These are phyloP conservation scores for Jaminaea rosea DNA, from an alignment of 1,284 basidiomycete species.

Conservation along the genomic window DNA sequence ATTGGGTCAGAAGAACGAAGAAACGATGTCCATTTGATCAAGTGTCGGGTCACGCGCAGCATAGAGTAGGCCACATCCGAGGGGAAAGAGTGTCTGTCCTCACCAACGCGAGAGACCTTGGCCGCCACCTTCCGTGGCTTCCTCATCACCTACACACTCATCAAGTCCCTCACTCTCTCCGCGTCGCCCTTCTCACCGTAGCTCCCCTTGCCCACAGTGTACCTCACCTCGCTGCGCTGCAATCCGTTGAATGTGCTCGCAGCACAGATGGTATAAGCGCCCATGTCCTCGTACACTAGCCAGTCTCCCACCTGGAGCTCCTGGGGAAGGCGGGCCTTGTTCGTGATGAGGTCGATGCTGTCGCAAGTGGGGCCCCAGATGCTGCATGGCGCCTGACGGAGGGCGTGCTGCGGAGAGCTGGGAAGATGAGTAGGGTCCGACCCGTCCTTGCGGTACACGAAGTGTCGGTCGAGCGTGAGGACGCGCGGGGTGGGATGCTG, in stretches of 20 bases:
- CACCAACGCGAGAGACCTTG: no score
- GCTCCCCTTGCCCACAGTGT: slow-evolving; percentile 46
- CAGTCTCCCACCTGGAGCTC: slow-evolving; percentile 61
- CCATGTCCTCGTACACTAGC: slow-evolving; percentile 85
- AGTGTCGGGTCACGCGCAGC: no score
- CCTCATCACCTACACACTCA: no score
- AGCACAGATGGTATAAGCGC: slow-evolving; percentile 83
- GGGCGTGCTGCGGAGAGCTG: slow-evolving; percentile 40
- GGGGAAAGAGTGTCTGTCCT: no score
- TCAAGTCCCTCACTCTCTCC: neutral
- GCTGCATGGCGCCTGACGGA: slow-evolving; percentile 48
- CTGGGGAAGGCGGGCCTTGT: slow-evolving; percentile 30
- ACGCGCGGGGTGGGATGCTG: slow-evolving; percentile 76
- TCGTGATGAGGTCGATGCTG: slow-evolving; percentile 62
- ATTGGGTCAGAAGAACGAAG: no score
- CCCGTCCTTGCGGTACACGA: slow-evolving; percentile 26
- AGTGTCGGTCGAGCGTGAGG: slow-evolving; percentile 51
- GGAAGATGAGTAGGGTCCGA: no score
- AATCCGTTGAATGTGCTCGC: slow-evolving; percentile 77
- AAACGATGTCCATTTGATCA: no score
- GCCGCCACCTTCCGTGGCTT: no score
- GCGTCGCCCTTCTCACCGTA: neutral
- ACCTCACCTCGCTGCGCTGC: slow-evolving; percentile 45
- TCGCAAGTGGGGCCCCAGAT: slow-evolving; percentile 72
- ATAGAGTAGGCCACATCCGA: no score